Evolutionary conservation across 305 asterid genomes (phyloP), one percentile per base, ranked within the genome.

Genomic region (Lippia alba): DNA sequence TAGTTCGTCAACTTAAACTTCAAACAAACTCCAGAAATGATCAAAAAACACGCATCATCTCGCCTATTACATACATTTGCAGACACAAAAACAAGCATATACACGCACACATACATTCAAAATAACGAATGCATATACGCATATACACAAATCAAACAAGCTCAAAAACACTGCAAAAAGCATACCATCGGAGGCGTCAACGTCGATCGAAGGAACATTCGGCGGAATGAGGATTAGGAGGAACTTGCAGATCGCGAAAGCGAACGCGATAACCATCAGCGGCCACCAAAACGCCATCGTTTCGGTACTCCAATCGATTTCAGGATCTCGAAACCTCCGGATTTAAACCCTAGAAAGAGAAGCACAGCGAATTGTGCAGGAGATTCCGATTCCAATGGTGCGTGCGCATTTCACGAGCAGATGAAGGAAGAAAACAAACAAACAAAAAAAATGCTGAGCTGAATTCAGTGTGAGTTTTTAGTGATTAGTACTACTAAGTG

Each of bases 201-300:
- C 97, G 67, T 88, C 93, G 66, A 94, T 88, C 12, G 97, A 84
- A 77, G 97, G 97, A 15, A 91, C 97, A 71, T 94, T 94, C 0
- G 93, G 77, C 56, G 97, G 97, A 75, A 94, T 80, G 86, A 94
- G 92, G 93, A 89, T 81, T 63, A 94, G 76, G 20, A 94, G 89
- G 69, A 94, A 75, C 64, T 79, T 91, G 81, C 97, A 94, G 89
- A 94, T 85, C 86, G 81, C 89, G 65, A 82, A 71, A 0, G 99
- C 97, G 76, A 90, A 76, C 1, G 82, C 96, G 66, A 86, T 17
- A 49, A 91, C 96, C 55, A 87, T 45, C 74, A 91, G 67, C 81
- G 89, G 81, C 97, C 96, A 91, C 99, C 94, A 91, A 80, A 91
- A 91, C 86, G 96, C 91, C 99, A 94, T 94, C 68, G 81, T 64